A percentile compares a stretch with the other conserved stretches of the same genome.
Evolutionary conservation across 1,284 basidiomycete genomes (phyloP).

Genomic region (Cronartium quercuum): DNA sequence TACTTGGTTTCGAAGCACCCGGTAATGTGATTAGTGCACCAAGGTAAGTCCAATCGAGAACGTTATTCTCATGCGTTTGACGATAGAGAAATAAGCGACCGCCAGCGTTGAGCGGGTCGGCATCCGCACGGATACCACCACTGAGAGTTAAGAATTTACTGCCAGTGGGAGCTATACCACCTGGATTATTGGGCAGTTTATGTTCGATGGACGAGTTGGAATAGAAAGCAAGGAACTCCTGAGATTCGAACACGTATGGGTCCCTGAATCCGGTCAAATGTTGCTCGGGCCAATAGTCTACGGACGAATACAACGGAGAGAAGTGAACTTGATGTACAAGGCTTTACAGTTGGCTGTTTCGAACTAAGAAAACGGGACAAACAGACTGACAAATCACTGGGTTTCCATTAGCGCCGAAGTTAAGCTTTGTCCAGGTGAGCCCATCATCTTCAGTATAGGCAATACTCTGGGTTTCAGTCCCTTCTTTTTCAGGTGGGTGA

Average conservation of each 20-base stretch:
- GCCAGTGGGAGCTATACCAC: conserved; percentile 14
- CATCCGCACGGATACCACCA: conserved; percentile 41
- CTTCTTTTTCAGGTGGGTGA: conserved; percentile 40
- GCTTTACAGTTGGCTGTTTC: neutral
- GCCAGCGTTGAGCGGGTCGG: conserved; percentile 25
- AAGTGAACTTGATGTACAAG: neutral
- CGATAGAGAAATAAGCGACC: conserved; percentile 43
- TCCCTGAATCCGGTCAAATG: conserved; percentile 43
- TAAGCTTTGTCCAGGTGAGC: conserved; percentile 43
- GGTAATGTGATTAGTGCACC: conserved; percentile 39
- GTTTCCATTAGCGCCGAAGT: conserved; percentile 41
- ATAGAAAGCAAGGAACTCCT: conserved; percentile 39
- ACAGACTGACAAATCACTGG: conserved; percentile 42
- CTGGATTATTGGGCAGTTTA: neutral
- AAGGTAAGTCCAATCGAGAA: conserved; percentile 42
- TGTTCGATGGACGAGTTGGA: conserved; percentile 17
- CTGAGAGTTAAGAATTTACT: conserved; percentile 42
- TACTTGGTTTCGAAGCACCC: conserved; percentile 18
- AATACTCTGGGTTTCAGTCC: conserved; percentile 42
- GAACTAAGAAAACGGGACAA: neutral
- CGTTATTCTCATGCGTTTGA: conserved; percentile 39
- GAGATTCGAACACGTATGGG: conserved; percentile 43
- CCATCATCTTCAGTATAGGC: conserved; percentile 44
- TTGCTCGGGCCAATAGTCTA: conserved; percentile 31
- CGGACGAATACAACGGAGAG: conserved; percentile 39